Evolutionary conservation across 495 filamentous ascomycete genomes (phyloP), one percentile per base, ranked within the genome.

Genomic region (Hyaloscypha variabilis): DNA sequence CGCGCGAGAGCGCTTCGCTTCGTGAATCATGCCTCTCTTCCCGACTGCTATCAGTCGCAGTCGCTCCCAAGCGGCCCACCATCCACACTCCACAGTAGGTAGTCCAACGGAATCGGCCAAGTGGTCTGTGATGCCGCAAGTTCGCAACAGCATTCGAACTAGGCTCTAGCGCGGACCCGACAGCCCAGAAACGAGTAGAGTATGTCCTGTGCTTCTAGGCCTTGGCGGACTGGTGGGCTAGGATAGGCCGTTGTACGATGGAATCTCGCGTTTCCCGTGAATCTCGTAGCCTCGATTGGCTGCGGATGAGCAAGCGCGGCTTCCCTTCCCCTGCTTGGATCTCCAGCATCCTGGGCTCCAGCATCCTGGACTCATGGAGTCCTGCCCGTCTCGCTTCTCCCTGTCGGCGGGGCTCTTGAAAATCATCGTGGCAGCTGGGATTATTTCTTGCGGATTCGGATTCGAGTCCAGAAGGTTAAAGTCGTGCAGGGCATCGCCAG

Each of bases 401-500:
- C 39, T 19, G 39, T 46, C 39, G 39, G 39, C 39, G 17, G 39
- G 39, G 39, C 39, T 46, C 11, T 46, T 14, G 39, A 46, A 46
- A 46, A 46, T 46, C 39, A 46, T 46, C 39, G 39, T 46, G 39
- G 39, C 39, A 46, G 39, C 39, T 46, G 39, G 39, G 39, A 46
- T 46, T n/a, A n/a, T n/a, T n/a, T n/a, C n/a, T n/a, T 46, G 31
- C 39, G 39, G 11, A 46, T 46, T 46, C 39, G 39, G 11, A 8
- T 46, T 46, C 13, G 4, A 19, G 39, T 46, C 11, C 39, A 46
- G 39, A 46, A 46, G 39, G 39, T 14, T 8, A 46, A 46, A 46
- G 39, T 46, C 39, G 39, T 46, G 39, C 39, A 46, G 39, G 6
- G 39, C 6, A n/a, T n/a, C n/a, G n/a, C n/a, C n/a, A n/a, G n/a